Evolutionary conservation across 2,329 filamentous ascomycete species (phyloP).

Genomic region (Aspergillus ibericus): DNA sequence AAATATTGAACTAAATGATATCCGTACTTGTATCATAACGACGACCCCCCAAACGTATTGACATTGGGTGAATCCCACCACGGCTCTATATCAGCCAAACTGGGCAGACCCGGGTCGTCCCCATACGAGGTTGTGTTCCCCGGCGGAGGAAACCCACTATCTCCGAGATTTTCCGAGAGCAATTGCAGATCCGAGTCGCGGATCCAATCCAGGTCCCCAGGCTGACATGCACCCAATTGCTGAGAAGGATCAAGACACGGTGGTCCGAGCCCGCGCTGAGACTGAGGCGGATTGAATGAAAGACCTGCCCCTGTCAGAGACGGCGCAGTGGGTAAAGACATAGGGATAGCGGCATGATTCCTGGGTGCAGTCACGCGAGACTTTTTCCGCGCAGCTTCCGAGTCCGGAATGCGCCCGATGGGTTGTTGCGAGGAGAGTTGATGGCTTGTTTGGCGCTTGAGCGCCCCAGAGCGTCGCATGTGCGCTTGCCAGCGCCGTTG

Average conservation of each 20-base stretch:
- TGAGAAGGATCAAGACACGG: conserved; percentile 10
- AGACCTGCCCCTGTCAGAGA: too few species aligned
- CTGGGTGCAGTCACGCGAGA: conserved; percentile 17
- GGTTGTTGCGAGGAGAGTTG: conserved; percentile 15
- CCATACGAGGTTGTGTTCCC: conserved; percentile 9
- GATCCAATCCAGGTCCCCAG: conserved; percentile 32
- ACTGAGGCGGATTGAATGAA: not conserved
- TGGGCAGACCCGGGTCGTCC: conserved; percentile 18
- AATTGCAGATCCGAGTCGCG: conserved; percentile 28
- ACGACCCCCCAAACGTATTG: conserved; percentile 18
- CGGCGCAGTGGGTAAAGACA: conserved; percentile 1
- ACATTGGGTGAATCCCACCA: conserved; percentile 33
- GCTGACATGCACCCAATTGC: conserved; percentile 14
- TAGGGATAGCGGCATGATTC: conserved; percentile 3
- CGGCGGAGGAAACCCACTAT: conserved; percentile 22
- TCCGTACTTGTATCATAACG: conserved; percentile 14
- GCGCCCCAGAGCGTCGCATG: conserved; percentile 3
- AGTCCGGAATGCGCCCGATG: not conserved
- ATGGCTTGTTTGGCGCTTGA: conserved; percentile 32
- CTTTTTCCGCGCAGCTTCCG: conserved; percentile 26
- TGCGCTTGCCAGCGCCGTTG: conserved; percentile 36
- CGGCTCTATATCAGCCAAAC: conserved; percentile 29
- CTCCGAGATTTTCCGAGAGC: conserved; percentile 21
- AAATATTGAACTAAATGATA: not conserved
- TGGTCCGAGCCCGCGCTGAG: not conserved